Conservation (phyloP, 1,284 basidiomycete genomes). For the Leccinum olivaceoglutinosum region DNA sequence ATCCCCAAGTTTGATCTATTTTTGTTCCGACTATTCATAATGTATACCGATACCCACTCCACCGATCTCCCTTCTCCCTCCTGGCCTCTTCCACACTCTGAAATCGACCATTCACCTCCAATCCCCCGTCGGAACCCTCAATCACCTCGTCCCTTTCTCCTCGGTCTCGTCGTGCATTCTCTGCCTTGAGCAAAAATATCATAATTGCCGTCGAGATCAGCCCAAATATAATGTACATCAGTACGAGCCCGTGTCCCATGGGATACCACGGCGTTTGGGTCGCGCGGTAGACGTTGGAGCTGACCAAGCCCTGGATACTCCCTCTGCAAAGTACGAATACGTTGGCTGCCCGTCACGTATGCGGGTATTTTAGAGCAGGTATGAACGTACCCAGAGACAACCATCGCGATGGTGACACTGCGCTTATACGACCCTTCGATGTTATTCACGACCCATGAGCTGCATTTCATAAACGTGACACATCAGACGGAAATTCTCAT, state of each 20-base stretch:
- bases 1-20: no score
- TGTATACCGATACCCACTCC: no score
- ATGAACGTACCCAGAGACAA: conserved; percentile 52
- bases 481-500: background rate
- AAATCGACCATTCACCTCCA: no score
- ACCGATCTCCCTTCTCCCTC: no score
- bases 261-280: conserved; percentile 65
- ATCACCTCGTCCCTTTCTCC: no score
- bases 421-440: conserved; percentile 77
- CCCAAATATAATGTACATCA: conserved; percentile 67
- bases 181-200: conserved; percentile 40
- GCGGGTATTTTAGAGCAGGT: background rate
- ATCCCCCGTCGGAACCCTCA: no score
- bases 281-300: conserved; percentile 66
- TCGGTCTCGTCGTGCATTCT: no score
- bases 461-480: background rate
- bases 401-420: conserved; percentile 66
- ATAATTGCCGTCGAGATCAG: conserved; percentile 45
- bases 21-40: no score
- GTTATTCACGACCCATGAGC: conserved; percentile 69
- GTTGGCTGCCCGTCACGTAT: background rate
- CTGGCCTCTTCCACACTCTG: no score
- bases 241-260: conserved; percentile 61
- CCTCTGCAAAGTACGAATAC: conserved; percentile 26
- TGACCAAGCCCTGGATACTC: conserved; percentile 71